Conservation (phyloP, 208 protist genomes). For the Trypanosoma avium region DNA sequence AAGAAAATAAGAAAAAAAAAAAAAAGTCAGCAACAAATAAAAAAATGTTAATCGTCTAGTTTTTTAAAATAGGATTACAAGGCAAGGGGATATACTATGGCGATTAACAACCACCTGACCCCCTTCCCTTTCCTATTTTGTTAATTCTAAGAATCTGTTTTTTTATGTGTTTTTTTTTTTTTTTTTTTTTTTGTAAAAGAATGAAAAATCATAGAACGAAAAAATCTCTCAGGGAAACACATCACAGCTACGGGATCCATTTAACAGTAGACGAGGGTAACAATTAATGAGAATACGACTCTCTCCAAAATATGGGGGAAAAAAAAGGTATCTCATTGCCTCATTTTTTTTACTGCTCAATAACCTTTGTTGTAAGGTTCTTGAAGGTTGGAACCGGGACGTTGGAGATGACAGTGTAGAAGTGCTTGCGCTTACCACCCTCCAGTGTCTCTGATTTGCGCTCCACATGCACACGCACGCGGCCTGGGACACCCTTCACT, state of each 20-base stretch:
- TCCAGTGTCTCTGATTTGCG: constrained; percentile 83
- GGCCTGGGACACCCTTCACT: constrained; percentile 92
- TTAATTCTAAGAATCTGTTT: too few relatives aligned
- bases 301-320: neutral
- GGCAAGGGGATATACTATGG: neutral
- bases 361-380: constrained; percentile 79
- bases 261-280: too few relatives aligned
- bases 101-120: too few relatives aligned
- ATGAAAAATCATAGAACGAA: neutral
- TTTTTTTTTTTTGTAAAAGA: neutral
- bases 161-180: too few relatives aligned
- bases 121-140: too few relatives aligned
- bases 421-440: constrained; percentile 85
- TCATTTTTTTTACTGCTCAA: constrained; percentile 69
- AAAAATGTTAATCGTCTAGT: too few relatives aligned
- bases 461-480: constrained; percentile 91
- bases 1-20: constrained; percentile 13
- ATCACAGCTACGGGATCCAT: too few relatives aligned
- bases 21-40: constrained; percentile 1
- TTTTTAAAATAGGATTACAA: constrained; percentile 2
- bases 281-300: too few relatives aligned
- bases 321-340: too few relatives aligned
- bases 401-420: constrained; percentile 91
- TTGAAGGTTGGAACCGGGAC: constrained; percentile 83
- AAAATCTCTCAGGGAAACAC: too few relatives aligned